A percentile compares a stretch with the other conserved stretches of the same genome.
Evolutionary conservation across 2,329 filamentous ascomycete genomes (phyloP).

Genomic region (Hymenoscyphus fraxineus): DNA sequence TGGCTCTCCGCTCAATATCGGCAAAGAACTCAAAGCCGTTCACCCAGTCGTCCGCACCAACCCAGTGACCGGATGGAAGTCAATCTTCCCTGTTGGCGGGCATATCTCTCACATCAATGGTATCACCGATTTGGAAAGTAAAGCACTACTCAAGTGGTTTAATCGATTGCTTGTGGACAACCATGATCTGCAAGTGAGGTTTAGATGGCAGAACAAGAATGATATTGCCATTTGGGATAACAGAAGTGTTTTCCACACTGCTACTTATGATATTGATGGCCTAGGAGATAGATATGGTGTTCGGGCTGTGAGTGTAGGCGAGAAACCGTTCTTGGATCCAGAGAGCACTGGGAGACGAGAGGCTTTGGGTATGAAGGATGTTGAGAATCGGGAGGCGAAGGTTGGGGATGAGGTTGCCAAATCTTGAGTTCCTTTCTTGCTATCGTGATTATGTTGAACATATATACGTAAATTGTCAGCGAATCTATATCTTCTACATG

Average conservation of each 20-base stretch:
- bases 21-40: constrained; percentile 44
- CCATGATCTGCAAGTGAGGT: constrained; percentile 50
- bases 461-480: not conserved
- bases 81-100: constrained; percentile 48
- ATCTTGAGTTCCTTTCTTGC: not conserved
- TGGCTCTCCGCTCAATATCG: constrained; percentile 49
- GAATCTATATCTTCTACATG: not conserved
- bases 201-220: constrained; percentile 33
- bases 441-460: not conserved
- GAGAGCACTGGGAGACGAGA: constrained; percentile 42
- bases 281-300: constrained; percentile 44
- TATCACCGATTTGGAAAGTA: constrained; percentile 46
- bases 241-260: constrained; percentile 50
- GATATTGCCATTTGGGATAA: constrained; percentile 54
- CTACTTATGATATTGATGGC: constrained; percentile 49
- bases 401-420: not conserved
- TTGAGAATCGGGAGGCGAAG: not conserved
- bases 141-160: constrained; percentile 50
- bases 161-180: constrained; percentile 48
- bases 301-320: constrained; percentile 46
- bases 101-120: constrained; percentile 51
- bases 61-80: constrained; percentile 45
- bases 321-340: constrained; percentile 47
- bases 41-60: constrained; percentile 55
- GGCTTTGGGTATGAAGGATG: constrained; percentile 30